Evolutionary conservation across 192 early-diverging fungal genomes (phyloP).

Genomic region (Backusella mclennaniae): DNA sequence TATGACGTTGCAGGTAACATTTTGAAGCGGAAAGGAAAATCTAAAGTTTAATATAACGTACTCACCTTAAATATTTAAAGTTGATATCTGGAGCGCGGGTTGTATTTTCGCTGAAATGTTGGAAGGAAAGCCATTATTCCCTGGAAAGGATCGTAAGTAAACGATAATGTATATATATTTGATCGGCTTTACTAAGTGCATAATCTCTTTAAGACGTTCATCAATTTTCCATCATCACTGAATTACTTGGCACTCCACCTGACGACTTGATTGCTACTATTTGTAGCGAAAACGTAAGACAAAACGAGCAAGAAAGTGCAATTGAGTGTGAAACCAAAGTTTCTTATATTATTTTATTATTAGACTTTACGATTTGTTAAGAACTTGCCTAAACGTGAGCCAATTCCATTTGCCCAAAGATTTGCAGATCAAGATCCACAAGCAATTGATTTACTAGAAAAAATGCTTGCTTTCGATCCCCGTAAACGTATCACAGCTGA

Average conservation of each 20-base stretch:
- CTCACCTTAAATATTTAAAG: constrained; percentile 24
- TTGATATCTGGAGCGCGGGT: constrained; percentile 93
- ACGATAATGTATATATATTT: not conserved
- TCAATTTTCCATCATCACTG: constrained; percentile 94
- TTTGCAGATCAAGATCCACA: constrained; percentile 76
- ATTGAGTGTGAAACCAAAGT: not conserved
- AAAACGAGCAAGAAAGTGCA: not conserved
- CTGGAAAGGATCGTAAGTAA: constrained; percentile 84
- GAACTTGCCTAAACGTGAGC: constrained; percentile 76
- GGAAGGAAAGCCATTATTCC: constrained; percentile 91
- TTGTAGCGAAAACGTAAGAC: constrained; percentile 79
- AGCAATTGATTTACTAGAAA: constrained; percentile 83
- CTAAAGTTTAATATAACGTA: not conserved
- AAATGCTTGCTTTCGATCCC: constrained; percentile 92
- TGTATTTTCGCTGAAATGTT: constrained; percentile 97
- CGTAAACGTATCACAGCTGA: constrained; percentile 83
- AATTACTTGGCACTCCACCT: constrained; percentile 88
- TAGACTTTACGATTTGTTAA: constrained; percentile 87
- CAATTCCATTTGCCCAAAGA: constrained; percentile 76
- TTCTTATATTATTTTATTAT: constrained; percentile 14
- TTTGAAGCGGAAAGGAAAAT: not conserved
- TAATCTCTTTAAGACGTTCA: constrained; percentile 64
- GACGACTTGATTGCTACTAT: constrained; percentile 92
- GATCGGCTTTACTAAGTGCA: not conserved
- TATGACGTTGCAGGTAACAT: constrained; percentile 79